phyloP scores from a whole-genome alignment of 1,139 yeast species.

The Taphrina deformans region DNA sequence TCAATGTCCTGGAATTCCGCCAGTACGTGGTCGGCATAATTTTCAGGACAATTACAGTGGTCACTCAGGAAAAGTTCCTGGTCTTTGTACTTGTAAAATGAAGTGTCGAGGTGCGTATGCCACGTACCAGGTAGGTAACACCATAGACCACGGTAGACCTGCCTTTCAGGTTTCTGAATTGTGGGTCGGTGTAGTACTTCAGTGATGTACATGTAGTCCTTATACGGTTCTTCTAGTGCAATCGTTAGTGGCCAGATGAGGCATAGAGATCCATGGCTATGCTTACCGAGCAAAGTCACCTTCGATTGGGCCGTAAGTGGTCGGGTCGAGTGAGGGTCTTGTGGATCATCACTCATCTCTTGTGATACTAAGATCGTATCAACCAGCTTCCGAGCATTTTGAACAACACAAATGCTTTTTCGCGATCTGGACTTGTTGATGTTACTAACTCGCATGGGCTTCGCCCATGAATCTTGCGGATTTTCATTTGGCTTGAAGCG shows the following conservation, averaged over 20 bases:
- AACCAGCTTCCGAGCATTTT: not conserved
- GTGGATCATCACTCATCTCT: no score
- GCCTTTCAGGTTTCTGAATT: not conserved
- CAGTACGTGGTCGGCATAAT: not conserved
- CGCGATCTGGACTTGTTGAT: not conserved
- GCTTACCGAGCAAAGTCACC: no score
- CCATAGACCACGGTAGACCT: constrained; percentile 3
- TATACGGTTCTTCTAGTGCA: no score
- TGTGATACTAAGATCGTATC: not conserved
- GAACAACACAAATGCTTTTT: not conserved
- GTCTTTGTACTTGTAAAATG: not conserved
- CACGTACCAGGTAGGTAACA: constrained; percentile 3
- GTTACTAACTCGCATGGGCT: not conserved
- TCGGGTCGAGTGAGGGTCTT: no score
- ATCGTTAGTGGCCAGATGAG: no score
- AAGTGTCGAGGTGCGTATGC: constrained; percentile 5
- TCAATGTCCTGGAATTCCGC: constrained; percentile 4
- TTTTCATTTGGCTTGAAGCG: not conserved
- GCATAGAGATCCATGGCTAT: not conserved
- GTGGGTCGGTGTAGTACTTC: not conserved
- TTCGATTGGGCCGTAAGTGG: no score
- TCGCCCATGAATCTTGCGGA: not conserved
- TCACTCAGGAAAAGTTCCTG: constrained; percentile 1
- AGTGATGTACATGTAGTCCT: not conserved
- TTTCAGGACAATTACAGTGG: constrained; percentile 6